Base-by-base conservation (phyloP, 2,329 filamentous ascomycete species). In the Fusarium napiforme region DNA sequence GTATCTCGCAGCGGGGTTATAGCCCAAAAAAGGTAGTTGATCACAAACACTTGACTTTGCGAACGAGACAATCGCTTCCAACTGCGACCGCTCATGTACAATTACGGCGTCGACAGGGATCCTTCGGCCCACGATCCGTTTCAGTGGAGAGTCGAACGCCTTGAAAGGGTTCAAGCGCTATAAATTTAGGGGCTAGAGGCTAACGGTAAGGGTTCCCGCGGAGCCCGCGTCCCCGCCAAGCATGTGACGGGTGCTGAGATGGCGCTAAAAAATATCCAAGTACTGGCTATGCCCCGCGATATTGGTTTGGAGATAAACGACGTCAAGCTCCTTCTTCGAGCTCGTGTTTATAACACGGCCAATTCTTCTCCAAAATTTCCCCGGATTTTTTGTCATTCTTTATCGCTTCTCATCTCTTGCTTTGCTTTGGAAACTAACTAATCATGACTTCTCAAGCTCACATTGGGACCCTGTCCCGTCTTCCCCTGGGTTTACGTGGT, bases 401-500 rank as follows among this genome's bases (percentile, higher is more conserved):
- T 69, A 45, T 55, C 9, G 36, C 53, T 23, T 18, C 47, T 37
- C 57, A 40, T 67, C 60, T 46, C 46, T 14, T n/a, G 30, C 16
- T 37, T 50, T 40, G 23, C 16, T 40, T 50, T 43, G 34, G 49
- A 34, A 30, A 9, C 19, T 40, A 42, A 42, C 30, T 40, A 14
- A 30, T 40, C 19, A 74, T 75, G 72, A 30, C 72, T 64, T 46
- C 72, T 63, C 59, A 70, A 62, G 42, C 71, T 78, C 84, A 72
- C 60, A 91, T 92, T 88, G 87, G 90, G 72, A 91, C 91, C 79
- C 90, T 89, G 69, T 93, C 91, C 75, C 88, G 91, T 79, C 89
- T 93, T 82, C 91, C 92, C 76, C 85, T 92, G 73, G 93, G 91
- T 84, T 84, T 94, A 81, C 88, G 91, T 77, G 91, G 92, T 79